phyloP scores from a whole-genome alignment of 2,329 filamentous ascomycete species.

The Graphilbum sp. region DNA sequence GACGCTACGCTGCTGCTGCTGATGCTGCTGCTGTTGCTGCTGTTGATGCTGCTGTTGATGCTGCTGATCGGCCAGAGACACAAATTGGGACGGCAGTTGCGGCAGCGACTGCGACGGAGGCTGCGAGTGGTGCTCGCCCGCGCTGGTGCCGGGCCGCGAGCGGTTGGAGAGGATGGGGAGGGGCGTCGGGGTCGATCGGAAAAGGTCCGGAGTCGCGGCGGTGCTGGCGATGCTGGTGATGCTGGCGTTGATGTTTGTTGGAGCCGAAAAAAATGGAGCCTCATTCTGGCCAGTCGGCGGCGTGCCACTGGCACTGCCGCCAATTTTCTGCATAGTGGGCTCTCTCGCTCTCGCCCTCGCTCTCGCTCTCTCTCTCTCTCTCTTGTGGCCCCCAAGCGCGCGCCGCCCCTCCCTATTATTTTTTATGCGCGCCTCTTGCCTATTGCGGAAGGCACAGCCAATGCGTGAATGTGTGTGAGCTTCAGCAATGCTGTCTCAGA shows the following conservation, averaged over 20 bases:
- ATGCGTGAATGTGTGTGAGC: too few species aligned
- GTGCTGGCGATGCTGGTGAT: background rate
- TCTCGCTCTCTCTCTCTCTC: too few species aligned
- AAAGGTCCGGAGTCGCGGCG: background rate
- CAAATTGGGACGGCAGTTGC: background rate
- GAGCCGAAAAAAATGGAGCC: background rate
- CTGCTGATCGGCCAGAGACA: background rate
- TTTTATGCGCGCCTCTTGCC: background rate
- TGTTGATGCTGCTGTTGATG: background rate
- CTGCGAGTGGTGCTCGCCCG: constrained; percentile 13
- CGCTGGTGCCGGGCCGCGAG: constrained; percentile 20
- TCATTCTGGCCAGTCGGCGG: background rate
- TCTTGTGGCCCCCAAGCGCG: too few species aligned
- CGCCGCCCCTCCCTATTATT: background rate
- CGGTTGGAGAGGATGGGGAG: constrained; percentile 2
- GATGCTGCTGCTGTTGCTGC: constrained; percentile 3
- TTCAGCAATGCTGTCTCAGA: too few species aligned
- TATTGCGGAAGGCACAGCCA: too few species aligned
- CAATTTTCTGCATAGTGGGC: background rate
- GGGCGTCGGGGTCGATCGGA: constrained; percentile 1
- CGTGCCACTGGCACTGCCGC: background rate
- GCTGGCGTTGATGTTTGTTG: background rate
- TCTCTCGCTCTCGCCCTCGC: too few species aligned
- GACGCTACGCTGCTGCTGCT: constrained; percentile 14
- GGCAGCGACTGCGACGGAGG: constrained; percentile 6